A percentile compares a stretch with the other conserved stretches of the same genome.
Conservation (phyloP, 768 basidiomycete species). For the Botryobasidium botryosum region DNA sequence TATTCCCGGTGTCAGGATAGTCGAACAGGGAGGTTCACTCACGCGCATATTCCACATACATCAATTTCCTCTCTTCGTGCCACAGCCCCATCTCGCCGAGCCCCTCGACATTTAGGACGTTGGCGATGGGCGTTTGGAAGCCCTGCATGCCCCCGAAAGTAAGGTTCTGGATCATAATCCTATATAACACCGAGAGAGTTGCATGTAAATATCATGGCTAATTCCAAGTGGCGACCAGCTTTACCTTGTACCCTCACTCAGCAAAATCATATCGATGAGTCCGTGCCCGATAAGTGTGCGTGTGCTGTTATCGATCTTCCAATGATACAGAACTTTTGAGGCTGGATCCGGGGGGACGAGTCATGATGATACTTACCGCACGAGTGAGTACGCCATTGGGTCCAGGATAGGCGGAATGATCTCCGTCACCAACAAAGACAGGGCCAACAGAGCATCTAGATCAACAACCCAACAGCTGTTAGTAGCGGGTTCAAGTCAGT, state of each 20-base stretch:
- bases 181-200: constrained; percentile 1
- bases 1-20: too few relatives aligned
- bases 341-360: too few relatives aligned
- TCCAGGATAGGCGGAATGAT: constrained; percentile 42
- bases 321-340: too few relatives aligned
- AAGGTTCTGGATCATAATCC: constrained; percentile 42
- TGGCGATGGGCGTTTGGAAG: constrained; percentile 56
- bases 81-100: too few relatives aligned
- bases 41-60: too few relatives aligned
- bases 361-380: too few relatives aligned
- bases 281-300: constrained; percentile 56
- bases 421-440: constrained; percentile 21
- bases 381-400: too few relatives aligned
- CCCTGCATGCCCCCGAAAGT: constrained; percentile 51
- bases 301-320: constrained; percentile 61
- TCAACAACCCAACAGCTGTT: background rate
- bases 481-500: background rate
- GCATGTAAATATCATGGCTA: constrained; percentile 14
- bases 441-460: constrained; percentile 37
- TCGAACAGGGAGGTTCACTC: too few relatives aligned
- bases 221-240: too few relatives aligned
- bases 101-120: too few relatives aligned
- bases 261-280: constrained; percentile 52
- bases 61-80: too few relatives aligned
- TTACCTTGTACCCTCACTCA: constrained; percentile 43